Conservation (phyloP, 2,329 filamentous ascomycete species). For the Colletotrichum endophyticum region DNA sequence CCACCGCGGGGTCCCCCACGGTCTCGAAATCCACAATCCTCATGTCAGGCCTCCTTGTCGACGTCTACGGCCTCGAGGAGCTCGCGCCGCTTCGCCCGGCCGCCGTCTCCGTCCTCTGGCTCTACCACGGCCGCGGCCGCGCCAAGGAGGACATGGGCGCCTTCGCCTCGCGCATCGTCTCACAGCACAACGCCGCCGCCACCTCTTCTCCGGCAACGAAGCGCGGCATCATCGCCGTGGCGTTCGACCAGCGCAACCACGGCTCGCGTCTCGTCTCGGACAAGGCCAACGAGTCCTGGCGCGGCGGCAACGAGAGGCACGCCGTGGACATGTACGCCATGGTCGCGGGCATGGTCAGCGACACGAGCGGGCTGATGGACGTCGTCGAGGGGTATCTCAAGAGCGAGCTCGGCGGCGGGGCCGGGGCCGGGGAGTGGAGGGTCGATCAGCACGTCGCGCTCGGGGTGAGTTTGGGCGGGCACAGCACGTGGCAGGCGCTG, state of each 20-base stretch:
- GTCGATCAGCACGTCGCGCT: constrained; percentile 74
- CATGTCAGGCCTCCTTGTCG: constrained; percentile 79
- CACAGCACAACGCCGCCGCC: constrained; percentile 38
- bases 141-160: constrained; percentile 76
- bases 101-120: constrained; percentile 82
- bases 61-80: constrained; percentile 82
- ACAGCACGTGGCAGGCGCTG: constrained; percentile 84
- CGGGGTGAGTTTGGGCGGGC: constrained; percentile 86
- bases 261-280: constrained; percentile 73
- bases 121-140: constrained; percentile 81
- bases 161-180: constrained; percentile 71
- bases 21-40: constrained; percentile 71
- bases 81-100: constrained; percentile 52
- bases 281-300: constrained; percentile 79
- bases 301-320: constrained; percentile 77
- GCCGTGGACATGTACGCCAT: constrained; percentile 91
- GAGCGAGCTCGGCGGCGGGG: constrained; percentile 37
- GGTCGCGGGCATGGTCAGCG: constrained; percentile 75
- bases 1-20: constrained; percentile 39
- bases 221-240: constrained; percentile 75
- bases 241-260: constrained; percentile 95
- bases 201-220: constrained; percentile 23
- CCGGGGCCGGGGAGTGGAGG: constrained; percentile 26
- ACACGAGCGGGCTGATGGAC: constrained; percentile 78
- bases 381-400: constrained; percentile 79